These are phyloP conservation scores for Flaveria linearis DNA, from an alignment of 129 eudicot genomes.

Conservation along the genomic window DNA sequence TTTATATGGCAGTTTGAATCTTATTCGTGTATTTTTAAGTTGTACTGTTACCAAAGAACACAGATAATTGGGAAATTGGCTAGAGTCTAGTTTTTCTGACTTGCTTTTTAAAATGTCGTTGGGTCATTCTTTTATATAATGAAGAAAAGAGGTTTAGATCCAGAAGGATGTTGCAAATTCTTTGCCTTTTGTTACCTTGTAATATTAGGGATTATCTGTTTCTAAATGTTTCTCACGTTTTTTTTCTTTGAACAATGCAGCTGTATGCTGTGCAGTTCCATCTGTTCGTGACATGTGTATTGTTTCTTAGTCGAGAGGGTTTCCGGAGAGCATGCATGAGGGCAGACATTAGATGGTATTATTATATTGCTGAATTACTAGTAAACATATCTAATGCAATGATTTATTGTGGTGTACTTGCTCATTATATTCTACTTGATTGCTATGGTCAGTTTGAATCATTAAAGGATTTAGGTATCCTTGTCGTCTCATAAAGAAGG, in stretches of 20 bases:
- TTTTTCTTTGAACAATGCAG: constrained; percentile 51
- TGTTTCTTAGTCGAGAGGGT: constrained; percentile 96
- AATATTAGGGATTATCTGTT: constrained; percentile 7
- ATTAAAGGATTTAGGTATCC: constrained; percentile 6
- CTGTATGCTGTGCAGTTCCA: constrained; percentile 97
- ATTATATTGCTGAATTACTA: constrained; percentile 23
- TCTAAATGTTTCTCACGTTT: constrained; percentile 18
- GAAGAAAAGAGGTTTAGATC: no score
- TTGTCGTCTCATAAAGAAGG: not conserved
- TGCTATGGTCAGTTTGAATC: not conserved
- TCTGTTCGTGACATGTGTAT: constrained; percentile 79
- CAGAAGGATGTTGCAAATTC: no score
- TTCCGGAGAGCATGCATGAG: constrained; percentile 96
- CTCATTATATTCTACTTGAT: not conserved
- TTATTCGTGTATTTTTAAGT: not conserved
- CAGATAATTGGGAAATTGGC: not conserved
- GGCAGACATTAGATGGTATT: constrained; percentile 76
- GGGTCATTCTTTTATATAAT: no score
- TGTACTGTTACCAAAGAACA: not conserved
- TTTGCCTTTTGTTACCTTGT: not conserved
- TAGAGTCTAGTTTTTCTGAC: not conserved
- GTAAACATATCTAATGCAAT: constrained; percentile 22
- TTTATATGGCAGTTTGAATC: not conserved
- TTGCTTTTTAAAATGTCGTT: no score
- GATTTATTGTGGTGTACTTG: not conserved